These are phyloP conservation scores for Aspergillus candidus DNA, from an alignment of 2,329 filamentous ascomycete genomes.

Conservation along the genomic window DNA sequence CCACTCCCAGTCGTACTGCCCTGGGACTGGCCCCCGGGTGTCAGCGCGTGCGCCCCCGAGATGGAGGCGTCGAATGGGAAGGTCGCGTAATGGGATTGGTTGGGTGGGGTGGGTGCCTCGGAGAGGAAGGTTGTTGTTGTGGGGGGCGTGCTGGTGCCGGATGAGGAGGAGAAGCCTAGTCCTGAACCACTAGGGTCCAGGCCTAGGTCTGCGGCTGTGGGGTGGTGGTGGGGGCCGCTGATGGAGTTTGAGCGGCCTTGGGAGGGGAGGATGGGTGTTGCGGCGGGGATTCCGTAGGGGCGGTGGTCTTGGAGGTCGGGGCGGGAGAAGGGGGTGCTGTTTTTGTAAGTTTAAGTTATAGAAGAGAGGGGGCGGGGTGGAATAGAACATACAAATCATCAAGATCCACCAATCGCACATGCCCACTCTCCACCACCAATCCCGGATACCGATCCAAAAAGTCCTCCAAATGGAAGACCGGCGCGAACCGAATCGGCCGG, in stretches of 20 bases:
- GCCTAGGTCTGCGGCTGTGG: slow-evolving; percentile 6
- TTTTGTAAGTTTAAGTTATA: no score
- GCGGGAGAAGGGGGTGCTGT: slow-evolving; percentile 8
- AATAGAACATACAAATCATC: slow-evolving; percentile 45
- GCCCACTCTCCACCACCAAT: slow-evolving; percentile 65
- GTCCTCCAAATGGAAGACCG: slow-evolving; percentile 77
- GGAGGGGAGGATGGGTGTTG: slow-evolving; percentile 9
- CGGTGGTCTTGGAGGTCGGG: slow-evolving; percentile 14
- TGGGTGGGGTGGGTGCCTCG: slow-evolving; percentile 27
- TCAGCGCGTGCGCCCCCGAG: slow-evolving; percentile 17
- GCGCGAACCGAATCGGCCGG: slow-evolving; percentile 66
- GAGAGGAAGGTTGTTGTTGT: slow-evolving; percentile 33
- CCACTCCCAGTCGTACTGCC: slow-evolving; percentile 27
- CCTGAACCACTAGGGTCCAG: slow-evolving; percentile 16
- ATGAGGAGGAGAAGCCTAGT: slow-evolving; percentile 32
- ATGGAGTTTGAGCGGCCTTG: slow-evolving; percentile 17
- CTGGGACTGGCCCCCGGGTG: slow-evolving; percentile 41
- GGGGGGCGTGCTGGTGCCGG: slow-evolving; percentile 26
- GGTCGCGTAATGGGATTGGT: slow-evolving; percentile 31
- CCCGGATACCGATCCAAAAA: slow-evolving; percentile 80
- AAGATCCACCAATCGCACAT: slow-evolving; percentile 65
- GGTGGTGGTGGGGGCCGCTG: slow-evolving; percentile 15
- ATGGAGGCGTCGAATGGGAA: slow-evolving; percentile 31
- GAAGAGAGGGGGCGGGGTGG: no score
- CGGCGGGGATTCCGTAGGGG: slow-evolving; percentile 9